phyloP scores from a whole-genome alignment of 2,329 filamentous ascomycete genomes.

The Thielaviopsis populi region DNA sequence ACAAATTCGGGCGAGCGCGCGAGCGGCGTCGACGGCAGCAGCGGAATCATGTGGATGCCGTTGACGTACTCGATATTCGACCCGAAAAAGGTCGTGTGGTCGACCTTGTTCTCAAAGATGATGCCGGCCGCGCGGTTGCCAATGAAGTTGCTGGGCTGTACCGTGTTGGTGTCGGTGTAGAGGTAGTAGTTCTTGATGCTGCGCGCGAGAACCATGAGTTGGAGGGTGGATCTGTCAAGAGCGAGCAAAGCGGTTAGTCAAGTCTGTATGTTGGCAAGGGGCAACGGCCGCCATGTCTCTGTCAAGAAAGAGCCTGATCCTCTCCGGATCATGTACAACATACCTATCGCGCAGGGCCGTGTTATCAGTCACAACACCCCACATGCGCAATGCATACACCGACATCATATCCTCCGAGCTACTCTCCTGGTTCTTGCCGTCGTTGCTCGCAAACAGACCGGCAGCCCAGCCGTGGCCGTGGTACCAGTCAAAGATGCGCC shows the following conservation, averaged over 20 bases:
- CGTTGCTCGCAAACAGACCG: constrained; percentile 51
- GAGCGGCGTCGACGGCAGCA: constrained; percentile 52
- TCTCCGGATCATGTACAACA: constrained; percentile 16
- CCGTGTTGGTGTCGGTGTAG: constrained; percentile 51
- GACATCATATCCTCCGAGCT: constrained; percentile 84
- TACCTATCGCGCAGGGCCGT: constrained; percentile 60
- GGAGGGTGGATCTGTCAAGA: constrained; percentile 50
- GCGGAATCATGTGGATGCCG: constrained; percentile 72
- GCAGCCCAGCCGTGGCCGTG: constrained; percentile 91
- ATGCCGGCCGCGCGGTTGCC: constrained; percentile 59
- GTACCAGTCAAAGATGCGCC: constrained; percentile 81
- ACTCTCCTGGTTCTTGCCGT: constrained; percentile 76
- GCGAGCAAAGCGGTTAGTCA: neutral
- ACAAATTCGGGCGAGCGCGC: constrained; percentile 58
- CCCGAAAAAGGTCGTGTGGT: constrained; percentile 86
- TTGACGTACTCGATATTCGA: constrained; percentile 53
- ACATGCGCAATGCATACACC: constrained; percentile 82
- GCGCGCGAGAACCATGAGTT: constrained; percentile 64
- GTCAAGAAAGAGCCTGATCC: neutral
- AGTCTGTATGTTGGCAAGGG: neutral
- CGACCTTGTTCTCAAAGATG: constrained; percentile 87
- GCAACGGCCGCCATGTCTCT: neutral
- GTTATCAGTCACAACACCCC: constrained; percentile 69
- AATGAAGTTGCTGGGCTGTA: constrained; percentile 62
- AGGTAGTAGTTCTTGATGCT: constrained; percentile 71